phyloP scores from a whole-genome alignment of 225 moss, liverwort and hornwort species.

The Pseudisothecium myosuroides region DNA sequence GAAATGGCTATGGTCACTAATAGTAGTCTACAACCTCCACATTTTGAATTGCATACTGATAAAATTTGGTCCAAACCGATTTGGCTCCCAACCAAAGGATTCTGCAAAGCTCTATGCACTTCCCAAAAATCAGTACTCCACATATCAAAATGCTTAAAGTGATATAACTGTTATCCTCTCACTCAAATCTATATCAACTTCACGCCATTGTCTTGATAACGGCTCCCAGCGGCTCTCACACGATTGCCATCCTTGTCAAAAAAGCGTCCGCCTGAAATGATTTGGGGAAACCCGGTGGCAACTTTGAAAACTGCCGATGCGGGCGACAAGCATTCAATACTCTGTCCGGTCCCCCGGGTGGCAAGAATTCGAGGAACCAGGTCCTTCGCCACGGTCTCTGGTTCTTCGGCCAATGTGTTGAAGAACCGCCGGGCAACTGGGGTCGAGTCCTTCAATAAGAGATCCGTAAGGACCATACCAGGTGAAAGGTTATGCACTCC shows the following conservation, averaged over 20 bases:
- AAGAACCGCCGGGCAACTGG: constrained; percentile 82
- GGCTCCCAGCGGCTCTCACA: constrained; percentile 43
- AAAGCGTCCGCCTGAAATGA: constrained; percentile 75
- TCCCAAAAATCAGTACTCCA: too few species aligned
- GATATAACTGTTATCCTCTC: neutral
- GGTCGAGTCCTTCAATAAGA: constrained; percentile 78
- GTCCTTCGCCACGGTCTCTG: constrained; percentile 69
- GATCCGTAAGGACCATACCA: constrained; percentile 81
- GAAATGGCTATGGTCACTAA: neutral
- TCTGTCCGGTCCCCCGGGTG: constrained; percentile 58
- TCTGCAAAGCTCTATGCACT: neutral
- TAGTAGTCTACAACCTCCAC: too few species aligned
- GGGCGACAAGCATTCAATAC: constrained; percentile 65
- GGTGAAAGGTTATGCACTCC: constrained; percentile 98
- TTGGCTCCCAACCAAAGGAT: neutral
- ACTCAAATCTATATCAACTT: neutral
- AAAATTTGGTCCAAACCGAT: neutral
- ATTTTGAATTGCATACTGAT: neutral
- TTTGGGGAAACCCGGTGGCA: constrained; percentile 68
- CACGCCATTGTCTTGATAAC: constrained; percentile 54
- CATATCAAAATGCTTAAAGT: neutral
- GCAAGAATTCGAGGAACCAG: constrained; percentile 61
- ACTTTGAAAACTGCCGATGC: constrained; percentile 69
- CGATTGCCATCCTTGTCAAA: constrained; percentile 94
- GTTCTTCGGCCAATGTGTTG: constrained; percentile 92